Percentiles rank a stretch among this genome's conserved stretches.
Conservation (phyloP, 2,329 filamentous ascomycete genomes). For the Epichloe hybrida region DNA sequence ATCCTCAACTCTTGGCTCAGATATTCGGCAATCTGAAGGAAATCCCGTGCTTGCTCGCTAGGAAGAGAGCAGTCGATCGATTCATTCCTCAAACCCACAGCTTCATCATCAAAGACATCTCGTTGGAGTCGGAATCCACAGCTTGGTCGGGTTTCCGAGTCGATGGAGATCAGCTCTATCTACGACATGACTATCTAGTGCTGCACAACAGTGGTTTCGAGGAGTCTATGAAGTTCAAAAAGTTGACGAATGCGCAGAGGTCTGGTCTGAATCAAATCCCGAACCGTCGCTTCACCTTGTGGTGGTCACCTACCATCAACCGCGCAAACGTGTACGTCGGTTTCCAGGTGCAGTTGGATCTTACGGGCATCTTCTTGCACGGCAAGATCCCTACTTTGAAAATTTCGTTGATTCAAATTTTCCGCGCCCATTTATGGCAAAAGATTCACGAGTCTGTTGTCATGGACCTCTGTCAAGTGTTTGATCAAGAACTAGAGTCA, state of each 20-base stretch:
- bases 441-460: slow-evolving; percentile 98
- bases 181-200: slow-evolving; percentile 22
- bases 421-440: slow-evolving; percentile 98
- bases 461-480: slow-evolving; percentile 98
- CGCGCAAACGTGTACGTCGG: slow-evolving; percentile 95
- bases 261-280: slow-evolving; percentile 97
- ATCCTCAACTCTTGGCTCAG: neutral
- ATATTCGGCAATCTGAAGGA: neutral
- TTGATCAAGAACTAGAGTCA: slow-evolving; percentile 92
- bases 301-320: slow-evolving; percentile 94
- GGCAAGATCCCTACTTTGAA: slow-evolving; percentile 97
- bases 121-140: slow-evolving; percentile 27
- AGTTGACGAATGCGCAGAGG: slow-evolving; percentile 90
- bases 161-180: slow-evolving; percentile 35
- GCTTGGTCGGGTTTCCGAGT: slow-evolving; percentile 38
- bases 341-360: slow-evolving; percentile 96
- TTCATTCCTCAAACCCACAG: slow-evolving; percentile 16
- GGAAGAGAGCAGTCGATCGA: slow-evolving; percentile 2
- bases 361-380: slow-evolving; percentile 97
- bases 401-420: slow-evolving; percentile 97
- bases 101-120: slow-evolving; percentile 28
- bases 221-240: slow-evolving; percentile 90
- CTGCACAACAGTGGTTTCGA: slow-evolving; percentile 31
- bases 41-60: neutral
- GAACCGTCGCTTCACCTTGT: slow-evolving; percentile 93